Base-by-base conservation (phyloP, 139 green algal species). In the Coccomyxa sp. region DNA sequence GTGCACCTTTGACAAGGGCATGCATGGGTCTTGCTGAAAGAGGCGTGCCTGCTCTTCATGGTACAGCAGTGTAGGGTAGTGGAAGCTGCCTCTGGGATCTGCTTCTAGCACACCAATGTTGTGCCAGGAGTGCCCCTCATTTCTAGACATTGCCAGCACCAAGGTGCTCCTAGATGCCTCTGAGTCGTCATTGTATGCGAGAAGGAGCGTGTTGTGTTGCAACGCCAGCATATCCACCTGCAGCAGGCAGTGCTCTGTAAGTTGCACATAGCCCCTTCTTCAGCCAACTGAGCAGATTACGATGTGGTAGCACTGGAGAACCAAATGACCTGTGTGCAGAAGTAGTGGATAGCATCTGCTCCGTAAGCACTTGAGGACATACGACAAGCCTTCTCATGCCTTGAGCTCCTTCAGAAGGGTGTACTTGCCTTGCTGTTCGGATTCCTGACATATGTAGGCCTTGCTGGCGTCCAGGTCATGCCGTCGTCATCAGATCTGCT, bases 401-500 rank as follows among this genome's bases (percentile, higher is more conserved):
- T 58, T 29, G 44, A 58, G 44, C 44, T 10, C 12, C 22, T 71
- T 31, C 22, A 10, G 12, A 8, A 33, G 64, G 18, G 64, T 10
- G 8, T 10, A 22, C 36, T 74, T 14, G 29, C 74, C 74, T 78
- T 78, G 44, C 44, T 70, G 50, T 78, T 78, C 4, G 74, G 74
- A 34, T 78, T 78, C 4, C 44, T 44, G 22, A 78, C 44, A 18
- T n/a, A 14, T 24, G 50, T 78, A 16, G 44, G 44, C 7, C 50
- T n/a, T 18, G 74, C 74, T n/a, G 35, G 31, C 12, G 44, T 55
- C 74, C 74, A 78, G 16, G 36, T 31, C 50, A n/a, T 38, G 31
- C 74, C 73, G 39, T 39, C 74, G 8, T 78, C 44, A 9, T 31
- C 7, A 27, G 44, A 71, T 6, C 33, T 37, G 33, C 50, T 72